These are phyloP conservation scores for Moesziomyces sp. DNA, from an alignment of 1,284 basidiomycete genomes.

Conservation along the genomic window DNA sequence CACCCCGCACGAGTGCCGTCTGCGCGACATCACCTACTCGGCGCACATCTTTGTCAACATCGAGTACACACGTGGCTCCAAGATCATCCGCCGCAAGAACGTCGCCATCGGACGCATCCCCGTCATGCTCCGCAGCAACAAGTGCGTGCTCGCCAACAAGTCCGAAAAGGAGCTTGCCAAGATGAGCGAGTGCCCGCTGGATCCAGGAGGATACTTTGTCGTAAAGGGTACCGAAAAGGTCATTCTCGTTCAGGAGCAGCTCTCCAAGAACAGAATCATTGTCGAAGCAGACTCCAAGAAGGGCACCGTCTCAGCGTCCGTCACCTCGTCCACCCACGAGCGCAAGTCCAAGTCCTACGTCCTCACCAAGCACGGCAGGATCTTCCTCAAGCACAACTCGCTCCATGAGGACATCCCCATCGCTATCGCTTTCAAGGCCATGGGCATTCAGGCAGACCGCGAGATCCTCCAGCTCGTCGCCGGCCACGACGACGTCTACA, in stretches of 20 bases:
- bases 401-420: conserved; percentile 97
- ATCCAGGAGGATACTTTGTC: conserved; percentile 98
- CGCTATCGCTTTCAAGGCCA: conserved; percentile 86
- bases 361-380: conserved; percentile 91
- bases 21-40: conserved; percentile 94
- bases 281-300: conserved; percentile 85
- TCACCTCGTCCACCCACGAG: conserved; percentile 93
- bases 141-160: conserved; percentile 81
- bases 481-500: conserved; percentile 90
- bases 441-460: conserved; percentile 96
- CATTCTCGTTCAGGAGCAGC: conserved; percentile 97
- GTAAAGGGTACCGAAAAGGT: conserved; percentile 99
- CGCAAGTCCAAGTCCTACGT: conserved; percentile 99
- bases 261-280: conserved; percentile 99
- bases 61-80: conserved; percentile 92
- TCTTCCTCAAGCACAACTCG: conserved; percentile 92
- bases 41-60: conserved; percentile 95
- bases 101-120: conserved; percentile 92
- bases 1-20: conserved; percentile 96
- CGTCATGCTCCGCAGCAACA: conserved; percentile 96
- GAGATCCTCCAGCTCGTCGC: conserved; percentile 95
- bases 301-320: conserved; percentile 92
- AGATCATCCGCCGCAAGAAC: conserved; percentile 83
- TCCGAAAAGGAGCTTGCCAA: conserved; percentile 84
- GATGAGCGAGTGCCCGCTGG: conserved; percentile 96